These are phyloP conservation scores for Penicillium malachiteum DNA, from an alignment of 495 filamentous ascomycete genomes.

Conservation along the genomic window DNA sequence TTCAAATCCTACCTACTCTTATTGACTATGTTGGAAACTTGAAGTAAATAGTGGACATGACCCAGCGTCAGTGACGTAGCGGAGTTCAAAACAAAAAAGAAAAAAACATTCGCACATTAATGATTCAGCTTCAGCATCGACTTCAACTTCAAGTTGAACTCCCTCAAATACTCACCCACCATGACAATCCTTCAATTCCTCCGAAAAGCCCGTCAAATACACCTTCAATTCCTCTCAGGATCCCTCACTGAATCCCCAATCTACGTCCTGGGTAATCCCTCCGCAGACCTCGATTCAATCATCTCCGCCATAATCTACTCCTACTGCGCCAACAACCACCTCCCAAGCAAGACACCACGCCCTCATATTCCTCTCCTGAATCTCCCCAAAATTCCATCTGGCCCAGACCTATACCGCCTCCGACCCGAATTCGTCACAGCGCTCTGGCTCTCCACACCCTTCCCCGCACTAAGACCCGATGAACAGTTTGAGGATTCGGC, in stretches of 20 bases:
- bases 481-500: constrained; percentile 32
- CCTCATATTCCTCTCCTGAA: constrained; percentile 82
- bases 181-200: constrained; percentile 43
- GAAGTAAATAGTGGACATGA: no score
- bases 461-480: constrained; percentile 16
- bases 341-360: constrained; percentile 42
- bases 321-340: constrained; percentile 63
- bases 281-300: constrained; percentile 85
- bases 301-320: constrained; percentile 81
- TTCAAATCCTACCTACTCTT: no score
- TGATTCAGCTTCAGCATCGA: neutral
- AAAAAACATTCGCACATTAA: no score
- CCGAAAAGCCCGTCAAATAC: constrained; percentile 33
- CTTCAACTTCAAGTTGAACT: neutral
- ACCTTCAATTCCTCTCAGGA: constrained; percentile 34
- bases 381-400: constrained; percentile 61
- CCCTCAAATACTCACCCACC: neutral
- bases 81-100: no score
- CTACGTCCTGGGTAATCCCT: constrained; percentile 49
- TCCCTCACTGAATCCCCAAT: constrained; percentile 32
- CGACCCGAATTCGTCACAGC: constrained; percentile 71
- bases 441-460: constrained; percentile 40
- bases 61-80: no score
- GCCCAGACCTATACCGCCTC: constrained; percentile 55
- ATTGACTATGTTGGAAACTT: no score